Evolutionary conservation across 805 yeast species (phyloP).

Genomic region (Candida sonorensis): DNA sequence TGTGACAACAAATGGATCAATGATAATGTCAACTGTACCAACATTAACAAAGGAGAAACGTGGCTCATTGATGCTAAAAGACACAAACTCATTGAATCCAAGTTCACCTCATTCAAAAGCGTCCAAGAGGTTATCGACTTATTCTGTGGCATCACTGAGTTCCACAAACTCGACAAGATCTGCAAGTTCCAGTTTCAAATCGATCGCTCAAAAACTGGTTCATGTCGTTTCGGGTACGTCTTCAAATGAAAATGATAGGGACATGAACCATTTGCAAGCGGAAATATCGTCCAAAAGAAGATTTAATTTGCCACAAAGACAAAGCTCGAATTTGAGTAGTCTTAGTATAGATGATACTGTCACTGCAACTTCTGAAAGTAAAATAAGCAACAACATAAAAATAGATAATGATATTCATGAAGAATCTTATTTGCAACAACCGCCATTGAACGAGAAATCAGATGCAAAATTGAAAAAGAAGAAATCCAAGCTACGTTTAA

Average conservation of each 20-base stretch:
- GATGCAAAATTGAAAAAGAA: conserved; percentile 13
- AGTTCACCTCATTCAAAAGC: conserved; percentile 2
- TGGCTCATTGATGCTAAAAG: conserved; percentile 2
- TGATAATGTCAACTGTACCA: too few relatives aligned
- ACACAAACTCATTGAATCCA: neutral
- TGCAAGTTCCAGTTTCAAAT: conserved; percentile 15
- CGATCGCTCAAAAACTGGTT: conserved; percentile 17
- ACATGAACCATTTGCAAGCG: neutral
- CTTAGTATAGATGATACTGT: neutral
- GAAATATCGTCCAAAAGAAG: neutral
- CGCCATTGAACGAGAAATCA: too few relatives aligned
- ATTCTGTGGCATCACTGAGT: conserved; percentile 12
- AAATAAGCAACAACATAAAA: too few relatives aligned
- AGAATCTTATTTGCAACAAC: too few relatives aligned
- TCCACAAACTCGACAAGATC: conserved; percentile 13
- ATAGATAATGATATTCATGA: neutral
- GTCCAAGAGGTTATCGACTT: conserved; percentile 11
- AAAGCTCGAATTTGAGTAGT: conserved; percentile 2
- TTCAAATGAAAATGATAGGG: neutral
- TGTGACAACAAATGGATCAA: conserved; percentile 2
- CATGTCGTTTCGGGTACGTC: conserved; percentile 9
- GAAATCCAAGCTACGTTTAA: conserved; percentile 17
- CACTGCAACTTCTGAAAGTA: neutral
- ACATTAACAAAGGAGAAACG: neutral
- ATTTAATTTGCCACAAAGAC: conserved; percentile 1